Conservation (phyloP, 2,329 filamentous ascomycete genomes). For the Monascus ruber region DNA sequence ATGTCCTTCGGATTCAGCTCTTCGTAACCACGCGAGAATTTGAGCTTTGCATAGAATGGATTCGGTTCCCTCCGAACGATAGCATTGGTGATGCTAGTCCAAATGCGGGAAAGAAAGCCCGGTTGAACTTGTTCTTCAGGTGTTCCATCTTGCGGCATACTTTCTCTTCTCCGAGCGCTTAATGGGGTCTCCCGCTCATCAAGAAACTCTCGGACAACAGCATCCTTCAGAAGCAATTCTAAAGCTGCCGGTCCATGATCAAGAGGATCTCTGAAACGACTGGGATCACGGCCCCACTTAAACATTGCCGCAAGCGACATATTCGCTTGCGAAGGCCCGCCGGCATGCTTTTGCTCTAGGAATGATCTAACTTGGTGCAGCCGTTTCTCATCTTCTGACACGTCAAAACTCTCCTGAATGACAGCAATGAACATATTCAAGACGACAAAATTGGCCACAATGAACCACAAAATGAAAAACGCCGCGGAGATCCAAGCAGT, state of each 20-base stretch:
- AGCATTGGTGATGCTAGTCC: conserved; percentile 47
- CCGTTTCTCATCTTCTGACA: conserved; percentile 95
- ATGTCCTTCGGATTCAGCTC: conserved; percentile 74
- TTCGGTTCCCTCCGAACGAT: conserved; percentile 67
- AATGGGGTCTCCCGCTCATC: conserved; percentile 51
- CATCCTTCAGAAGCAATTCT: conserved; percentile 94
- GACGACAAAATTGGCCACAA: conserved; percentile 86
- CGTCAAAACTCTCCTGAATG: conserved; percentile 98
- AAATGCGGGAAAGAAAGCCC: conserved; percentile 49
- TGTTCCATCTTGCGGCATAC: conserved; percentile 14
- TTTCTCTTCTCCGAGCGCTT: conserved; percentile 18
- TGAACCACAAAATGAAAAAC: conserved; percentile 92
- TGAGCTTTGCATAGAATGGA: conserved; percentile 81
- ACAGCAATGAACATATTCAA: conserved; percentile 99
- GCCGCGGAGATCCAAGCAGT: conserved; percentile 89
- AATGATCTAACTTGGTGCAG: conserved; percentile 94
- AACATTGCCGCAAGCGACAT: conserved; percentile 50
- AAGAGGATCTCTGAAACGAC: conserved; percentile 62
- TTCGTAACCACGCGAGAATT: conserved; percentile 59
- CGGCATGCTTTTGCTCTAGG: conserved; percentile 78
- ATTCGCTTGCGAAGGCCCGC: conserved; percentile 55
- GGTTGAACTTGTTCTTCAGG: conserved; percentile 39
- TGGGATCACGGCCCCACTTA: conserved; percentile 51
- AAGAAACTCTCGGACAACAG: conserved; percentile 86
- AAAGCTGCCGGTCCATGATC: conserved; percentile 86